These are phyloP conservation scores for Dictyostelium intermedium DNA, from an alignment of 78 protist species.

Conservation along the genomic window DNA sequence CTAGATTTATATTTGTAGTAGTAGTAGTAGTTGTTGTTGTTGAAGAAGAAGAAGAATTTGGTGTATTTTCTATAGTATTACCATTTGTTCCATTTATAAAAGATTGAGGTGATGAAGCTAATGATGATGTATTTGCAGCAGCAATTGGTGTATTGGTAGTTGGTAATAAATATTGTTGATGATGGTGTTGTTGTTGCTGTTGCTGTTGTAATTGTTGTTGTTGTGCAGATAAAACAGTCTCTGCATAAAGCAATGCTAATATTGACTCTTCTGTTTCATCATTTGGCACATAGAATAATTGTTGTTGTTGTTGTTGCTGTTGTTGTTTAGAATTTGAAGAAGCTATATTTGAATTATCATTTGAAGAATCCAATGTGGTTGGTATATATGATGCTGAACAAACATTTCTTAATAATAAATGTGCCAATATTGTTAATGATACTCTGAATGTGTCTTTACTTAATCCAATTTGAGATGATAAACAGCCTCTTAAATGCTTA, in stretches of 20 bases:
- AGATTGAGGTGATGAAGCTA: background rate
- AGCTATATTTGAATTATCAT: background rate
- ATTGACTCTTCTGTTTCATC: slow-evolving; percentile 53
- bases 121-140: background rate
- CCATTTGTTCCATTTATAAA: background rate
- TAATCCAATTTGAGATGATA: slow-evolving; percentile 38
- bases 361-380: background rate
- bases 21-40: background rate
- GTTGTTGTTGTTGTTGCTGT: background rate
- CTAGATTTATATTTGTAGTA: too few relatives aligned
- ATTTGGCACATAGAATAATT: slow-evolving; percentile 28
- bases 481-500: slow-evolving; percentile 33
- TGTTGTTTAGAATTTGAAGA: background rate
- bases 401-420: slow-evolving; percentile 15
- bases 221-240: background rate
- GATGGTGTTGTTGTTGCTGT: background rate
- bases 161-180: background rate
- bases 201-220: slow-evolving; percentile 8
- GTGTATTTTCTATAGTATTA: background rate
- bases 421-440: background rate
- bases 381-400: slow-evolving; percentile 3
- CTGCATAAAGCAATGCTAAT: slow-evolving; percentile 18
- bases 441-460: background rate
- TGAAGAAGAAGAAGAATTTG: background rate
- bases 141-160: background rate